Evolutionary conservation across 495 filamentous ascomycete species (phyloP).

Genomic region (Lophium mytilinum): DNA sequence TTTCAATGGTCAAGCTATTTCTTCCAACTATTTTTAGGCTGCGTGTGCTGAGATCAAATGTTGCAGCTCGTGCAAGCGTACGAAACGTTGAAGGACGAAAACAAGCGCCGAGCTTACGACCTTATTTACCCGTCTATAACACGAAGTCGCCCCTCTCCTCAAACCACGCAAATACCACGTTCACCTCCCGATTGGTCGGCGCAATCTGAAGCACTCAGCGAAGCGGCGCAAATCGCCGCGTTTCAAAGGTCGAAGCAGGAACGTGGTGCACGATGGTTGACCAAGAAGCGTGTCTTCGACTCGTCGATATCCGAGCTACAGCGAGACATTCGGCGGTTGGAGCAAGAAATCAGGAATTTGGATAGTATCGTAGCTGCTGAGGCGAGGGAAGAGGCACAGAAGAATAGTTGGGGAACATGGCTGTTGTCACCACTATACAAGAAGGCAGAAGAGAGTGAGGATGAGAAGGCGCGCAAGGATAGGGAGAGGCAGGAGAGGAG

Average conservation of each 20-base stretch:
- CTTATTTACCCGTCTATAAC: slow-evolving; percentile 27
- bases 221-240: slow-evolving; percentile 26
- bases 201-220: slow-evolving; percentile 23
- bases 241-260: slow-evolving; percentile 28
- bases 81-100: slow-evolving; percentile 31
- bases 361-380: slow-evolving; percentile 14
- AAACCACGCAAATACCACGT: slow-evolving; percentile 21
- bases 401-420: slow-evolving; percentile 31
- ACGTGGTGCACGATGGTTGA: slow-evolving; percentile 25
- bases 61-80: slow-evolving; percentile 31
- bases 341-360: slow-evolving; percentile 24
- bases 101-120: slow-evolving; percentile 31
- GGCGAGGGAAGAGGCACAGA: slow-evolving; percentile 22
- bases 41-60: background rate
- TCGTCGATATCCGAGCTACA: slow-evolving; percentile 9
- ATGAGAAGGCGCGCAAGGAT: slow-evolving; percentile 30
- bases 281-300: slow-evolving; percentile 24
- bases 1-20: no score
- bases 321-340: slow-evolving; percentile 23
- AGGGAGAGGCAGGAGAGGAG: slow-evolving; percentile 29
- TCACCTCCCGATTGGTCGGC: slow-evolving; percentile 13
- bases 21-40: slow-evolving; percentile 2
- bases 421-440: slow-evolving; percentile 23
- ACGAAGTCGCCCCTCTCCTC: slow-evolving; percentile 9
- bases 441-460: slow-evolving; percentile 21